Evolutionary conservation across 495 filamentous ascomycete genomes (phyloP).

Genomic region (Melanomma pulvis-pyrius): DNA sequence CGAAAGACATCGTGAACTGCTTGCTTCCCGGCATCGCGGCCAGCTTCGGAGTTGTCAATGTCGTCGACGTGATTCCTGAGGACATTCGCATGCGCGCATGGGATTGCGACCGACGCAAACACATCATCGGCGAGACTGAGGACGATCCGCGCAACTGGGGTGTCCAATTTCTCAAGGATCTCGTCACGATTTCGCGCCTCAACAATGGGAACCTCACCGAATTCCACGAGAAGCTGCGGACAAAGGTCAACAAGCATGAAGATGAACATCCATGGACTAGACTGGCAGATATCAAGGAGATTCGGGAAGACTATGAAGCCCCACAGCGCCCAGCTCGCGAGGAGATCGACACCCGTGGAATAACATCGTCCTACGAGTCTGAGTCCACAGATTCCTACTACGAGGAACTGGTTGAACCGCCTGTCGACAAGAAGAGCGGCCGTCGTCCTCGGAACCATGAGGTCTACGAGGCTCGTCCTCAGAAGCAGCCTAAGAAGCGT

Average conservation of each 20-base stretch:
- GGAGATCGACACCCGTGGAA: neutral
- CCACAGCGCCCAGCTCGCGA: neutral
- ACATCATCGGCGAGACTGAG: constrained; percentile 21
- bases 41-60: constrained; percentile 4
- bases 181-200: constrained; percentile 12
- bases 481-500: neutral
- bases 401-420: constrained; percentile 9
- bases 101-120: constrained; percentile 20
- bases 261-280: constrained; percentile 19
- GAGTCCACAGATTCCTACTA: neutral
- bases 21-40: constrained; percentile 20
- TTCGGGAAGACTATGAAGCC: constrained; percentile 17
- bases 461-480: constrained; percentile 5
- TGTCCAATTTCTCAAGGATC: constrained; percentile 28
- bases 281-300: constrained; percentile 24
- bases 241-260: constrained; percentile 1
- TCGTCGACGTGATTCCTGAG: constrained; percentile 14
- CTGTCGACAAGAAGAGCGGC: neutral
- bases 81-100: constrained; percentile 29
- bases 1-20: constrained; percentile 16
- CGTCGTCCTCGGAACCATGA: constrained; percentile 1
- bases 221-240: constrained; percentile 24
- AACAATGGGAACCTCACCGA: constrained; percentile 13
- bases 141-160: constrained; percentile 32
- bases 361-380: neutral